Conservation (phyloP, 805 yeast species). For the Candida dendrica region DNA sequence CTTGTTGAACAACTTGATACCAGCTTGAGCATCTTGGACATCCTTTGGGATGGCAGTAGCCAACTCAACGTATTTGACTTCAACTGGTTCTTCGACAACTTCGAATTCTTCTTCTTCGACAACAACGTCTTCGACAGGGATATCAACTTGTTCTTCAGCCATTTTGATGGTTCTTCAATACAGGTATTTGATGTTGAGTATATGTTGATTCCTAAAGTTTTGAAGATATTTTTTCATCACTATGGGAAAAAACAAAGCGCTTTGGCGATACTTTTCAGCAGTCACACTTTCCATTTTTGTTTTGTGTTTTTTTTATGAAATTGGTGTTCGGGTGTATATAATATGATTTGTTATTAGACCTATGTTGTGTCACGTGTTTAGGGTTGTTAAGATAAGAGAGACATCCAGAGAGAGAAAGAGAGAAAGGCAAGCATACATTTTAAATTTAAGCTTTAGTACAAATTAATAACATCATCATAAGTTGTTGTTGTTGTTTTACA, state of each 20-base stretch:
- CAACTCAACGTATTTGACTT: slow-evolving; percentile 71
- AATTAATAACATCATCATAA: no score
- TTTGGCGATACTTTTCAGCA: neutral
- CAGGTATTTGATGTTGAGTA: neutral
- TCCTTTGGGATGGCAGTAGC: slow-evolving; percentile 97
- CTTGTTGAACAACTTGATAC: slow-evolving; percentile 98
- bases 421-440: no score
- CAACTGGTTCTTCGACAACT: slow-evolving; percentile 79
- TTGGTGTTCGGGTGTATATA: no score
- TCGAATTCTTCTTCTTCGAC: slow-evolving; percentile 51
- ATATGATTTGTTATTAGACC: no score
- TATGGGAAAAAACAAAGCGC: neutral
- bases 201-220: neutral
- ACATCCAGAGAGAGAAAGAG: no score
- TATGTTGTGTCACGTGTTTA: neutral
- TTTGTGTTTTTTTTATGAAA: no score
- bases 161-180: slow-evolving; percentile 34
- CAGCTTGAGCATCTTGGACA: slow-evolving; percentile 91
- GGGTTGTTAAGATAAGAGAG: neutral
- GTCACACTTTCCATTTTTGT: no score
- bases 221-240: neutral
- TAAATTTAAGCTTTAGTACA: no score
- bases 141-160: slow-evolving; percentile 67
- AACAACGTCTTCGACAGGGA: slow-evolving; percentile 38
- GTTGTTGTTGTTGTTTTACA: no score